phyloP scores from a whole-genome alignment of 2,329 filamentous ascomycete species.

The Pyricularia pennisetigena region DNA sequence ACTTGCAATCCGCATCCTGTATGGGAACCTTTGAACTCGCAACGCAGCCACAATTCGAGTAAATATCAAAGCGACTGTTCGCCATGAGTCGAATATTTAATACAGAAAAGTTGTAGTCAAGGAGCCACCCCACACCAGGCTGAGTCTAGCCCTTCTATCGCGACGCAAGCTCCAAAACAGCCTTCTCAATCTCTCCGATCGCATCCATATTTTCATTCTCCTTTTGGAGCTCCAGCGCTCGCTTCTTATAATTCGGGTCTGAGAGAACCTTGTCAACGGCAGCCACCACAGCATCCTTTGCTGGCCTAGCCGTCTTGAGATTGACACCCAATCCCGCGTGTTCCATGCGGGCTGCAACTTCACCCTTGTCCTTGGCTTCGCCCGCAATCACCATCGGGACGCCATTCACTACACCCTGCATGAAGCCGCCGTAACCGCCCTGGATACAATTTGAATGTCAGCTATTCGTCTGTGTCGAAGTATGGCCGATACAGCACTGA shows the following conservation, averaged over 20 bases:
- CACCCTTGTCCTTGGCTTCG: constrained; percentile 27
- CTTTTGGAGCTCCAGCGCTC: constrained; percentile 13
- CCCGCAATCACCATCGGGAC: constrained; percentile 37
- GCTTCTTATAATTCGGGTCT: constrained; percentile 19
- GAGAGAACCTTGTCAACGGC: constrained; percentile 22
- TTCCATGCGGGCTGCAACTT: constrained; percentile 29
- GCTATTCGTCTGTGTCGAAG: no score
- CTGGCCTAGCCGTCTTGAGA: constrained; percentile 24
- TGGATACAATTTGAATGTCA: background rate
- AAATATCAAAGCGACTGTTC: no score
- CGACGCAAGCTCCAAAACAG: constrained; percentile 2
- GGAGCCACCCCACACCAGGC: no score
- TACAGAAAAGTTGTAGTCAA: no score
- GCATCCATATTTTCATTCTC: constrained; percentile 13
- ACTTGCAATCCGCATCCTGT: no score
- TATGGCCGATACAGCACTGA: background rate
- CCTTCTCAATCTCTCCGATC: constrained; percentile 1
- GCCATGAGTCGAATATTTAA: no score
- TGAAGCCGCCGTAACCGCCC: constrained; percentile 36
- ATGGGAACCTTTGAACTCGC: no score
- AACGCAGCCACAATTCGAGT: no score
- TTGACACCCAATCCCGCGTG: constrained; percentile 34
- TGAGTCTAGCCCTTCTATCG: background rate
- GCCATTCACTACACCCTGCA: constrained; percentile 32
- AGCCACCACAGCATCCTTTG: constrained; percentile 15